Conservation (phyloP, 306 rosid genomes). For the Arachis stenosperma region DNA sequence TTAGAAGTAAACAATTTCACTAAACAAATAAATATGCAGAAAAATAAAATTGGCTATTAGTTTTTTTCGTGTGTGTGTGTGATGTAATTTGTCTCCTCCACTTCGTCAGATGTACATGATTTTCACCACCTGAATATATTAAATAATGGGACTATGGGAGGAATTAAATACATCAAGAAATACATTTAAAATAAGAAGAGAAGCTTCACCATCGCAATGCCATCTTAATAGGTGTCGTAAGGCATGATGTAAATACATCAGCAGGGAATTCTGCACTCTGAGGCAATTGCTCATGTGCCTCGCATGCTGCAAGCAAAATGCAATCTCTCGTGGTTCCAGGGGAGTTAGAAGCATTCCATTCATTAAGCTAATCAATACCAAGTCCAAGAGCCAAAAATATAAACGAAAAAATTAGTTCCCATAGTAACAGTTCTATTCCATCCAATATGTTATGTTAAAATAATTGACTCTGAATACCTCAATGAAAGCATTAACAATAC, state of each 20-base stretch:
- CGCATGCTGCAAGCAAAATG: slow-evolving; percentile 97
- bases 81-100: background rate
- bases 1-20: background rate
- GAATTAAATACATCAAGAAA: slow-evolving; percentile 7
- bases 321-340: slow-evolving; percentile 87
- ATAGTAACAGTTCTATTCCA: slow-evolving; percentile 8
- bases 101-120: background rate
- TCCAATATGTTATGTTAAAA: background rate
- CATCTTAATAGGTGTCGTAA: slow-evolving; percentile 98
- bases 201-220: slow-evolving; percentile 90
- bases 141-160: background rate
- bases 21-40: background rate
- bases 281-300: slow-evolving; percentile 95
- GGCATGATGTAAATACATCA: slow-evolving; percentile 96
- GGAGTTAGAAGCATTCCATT: slow-evolving; percentile 70
- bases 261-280: slow-evolving; percentile 99
- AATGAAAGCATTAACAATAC: slow-evolving; percentile 74
- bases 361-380: slow-evolving; percentile 72
- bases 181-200: background rate
- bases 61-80: background rate
- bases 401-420: slow-evolving; percentile 35
- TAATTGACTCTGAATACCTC: slow-evolving; percentile 59
- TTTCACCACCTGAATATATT: slow-evolving; percentile 20
- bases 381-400: slow-evolving; percentile 34
- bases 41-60: background rate